Evolutionary conservation across 1,284 basidiomycete genomes (phyloP).

Genomic region (Melanopsichium pennsylvanicum): DNA sequence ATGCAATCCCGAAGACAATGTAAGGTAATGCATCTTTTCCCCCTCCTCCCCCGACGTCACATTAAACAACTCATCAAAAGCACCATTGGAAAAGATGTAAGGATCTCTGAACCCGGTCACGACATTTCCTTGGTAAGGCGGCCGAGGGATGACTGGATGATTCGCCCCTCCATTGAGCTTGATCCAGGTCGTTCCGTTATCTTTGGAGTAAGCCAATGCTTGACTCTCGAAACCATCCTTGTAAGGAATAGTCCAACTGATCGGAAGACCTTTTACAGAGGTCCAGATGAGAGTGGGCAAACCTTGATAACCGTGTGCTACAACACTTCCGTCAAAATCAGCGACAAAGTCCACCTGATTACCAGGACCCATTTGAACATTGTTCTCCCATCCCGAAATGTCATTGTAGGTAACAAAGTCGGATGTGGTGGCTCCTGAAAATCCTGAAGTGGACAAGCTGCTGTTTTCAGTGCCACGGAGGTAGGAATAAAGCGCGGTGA

Average conservation of each 20-base stretch:
- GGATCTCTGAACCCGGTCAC: constrained; percentile 40
- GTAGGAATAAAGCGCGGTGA: constrained; percentile 30
- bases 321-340: constrained; percentile 34
- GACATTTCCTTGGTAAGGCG: constrained; percentile 18
- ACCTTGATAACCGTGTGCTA: constrained; percentile 28
- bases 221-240: constrained; percentile 30
- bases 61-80: constrained; percentile 19
- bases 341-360: constrained; percentile 30
- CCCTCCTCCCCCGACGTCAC: not conserved
- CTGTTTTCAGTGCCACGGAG: constrained; percentile 15
- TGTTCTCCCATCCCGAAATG: constrained; percentile 15
- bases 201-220: constrained; percentile 30
- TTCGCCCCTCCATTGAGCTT: constrained; percentile 30
- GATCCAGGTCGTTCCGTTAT: constrained; percentile 32
- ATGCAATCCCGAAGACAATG: constrained; percentile 18
- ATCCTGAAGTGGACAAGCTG: constrained; percentile 13
- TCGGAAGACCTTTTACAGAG: constrained; percentile 24
- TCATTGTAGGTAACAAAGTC: constrained; percentile 26
- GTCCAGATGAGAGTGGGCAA: constrained; percentile 36
- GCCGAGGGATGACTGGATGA: constrained; percentile 19
- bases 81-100: constrained; percentile 22
- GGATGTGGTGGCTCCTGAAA: constrained; percentile 23
- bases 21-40: constrained; percentile 9
- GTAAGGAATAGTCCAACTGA: constrained; percentile 38
- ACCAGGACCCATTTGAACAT: constrained; percentile 29